Percentiles rank a stretch among this genome's conserved stretches.
These are phyloP conservation scores for Phytophthora citrophthora DNA, from an alignment of 352 stramenopile species.

Conservation along the genomic window DNA sequence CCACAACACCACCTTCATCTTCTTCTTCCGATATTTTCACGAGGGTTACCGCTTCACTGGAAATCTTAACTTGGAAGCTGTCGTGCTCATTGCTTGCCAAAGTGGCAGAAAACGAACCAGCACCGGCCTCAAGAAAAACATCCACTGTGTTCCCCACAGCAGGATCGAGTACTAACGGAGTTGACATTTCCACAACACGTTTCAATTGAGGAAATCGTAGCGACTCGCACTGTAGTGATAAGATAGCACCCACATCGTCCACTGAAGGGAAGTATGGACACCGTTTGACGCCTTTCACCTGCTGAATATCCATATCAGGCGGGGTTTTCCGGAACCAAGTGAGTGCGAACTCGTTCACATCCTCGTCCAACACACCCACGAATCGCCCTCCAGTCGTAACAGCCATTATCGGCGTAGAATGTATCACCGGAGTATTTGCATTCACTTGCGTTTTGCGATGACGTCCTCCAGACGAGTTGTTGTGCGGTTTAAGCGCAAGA, in stretches of 20 bases:
- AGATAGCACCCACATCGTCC: slow-evolving; percentile 64
- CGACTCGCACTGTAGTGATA: slow-evolving; percentile 74
- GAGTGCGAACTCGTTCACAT: slow-evolving; percentile 62
- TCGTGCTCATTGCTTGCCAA: slow-evolving; percentile 80
- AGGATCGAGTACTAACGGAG: slow-evolving; percentile 59
- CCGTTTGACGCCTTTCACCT: slow-evolving; percentile 63
- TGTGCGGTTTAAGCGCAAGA: slow-evolving; percentile 56
- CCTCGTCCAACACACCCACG: slow-evolving; percentile 66
- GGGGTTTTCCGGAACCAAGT: slow-evolving; percentile 76
- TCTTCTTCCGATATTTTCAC: slow-evolving; percentile 82
- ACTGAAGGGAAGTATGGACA: slow-evolving; percentile 75
- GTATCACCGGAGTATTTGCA: slow-evolving; percentile 34
- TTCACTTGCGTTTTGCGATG: slow-evolving; percentile 33
- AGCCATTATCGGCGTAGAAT: slow-evolving; percentile 61
- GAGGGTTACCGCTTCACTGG: slow-evolving; percentile 49
- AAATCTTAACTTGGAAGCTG: slow-evolving; percentile 86
- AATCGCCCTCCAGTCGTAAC: slow-evolving; percentile 59
- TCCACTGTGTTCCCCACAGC: slow-evolving; percentile 75
- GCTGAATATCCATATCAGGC: slow-evolving; percentile 54
- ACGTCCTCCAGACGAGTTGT: slow-evolving; percentile 27
- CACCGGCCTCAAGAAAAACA: slow-evolving; percentile 70
- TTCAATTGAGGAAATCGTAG: slow-evolving; percentile 64
- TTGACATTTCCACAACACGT: slow-evolving; percentile 60
- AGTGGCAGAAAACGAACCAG: slow-evolving; percentile 79
- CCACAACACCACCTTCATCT: slow-evolving; percentile 65